phyloP scores from a whole-genome alignment of 257 asterid species.

The Jacaranda mimosifolia region DNA sequence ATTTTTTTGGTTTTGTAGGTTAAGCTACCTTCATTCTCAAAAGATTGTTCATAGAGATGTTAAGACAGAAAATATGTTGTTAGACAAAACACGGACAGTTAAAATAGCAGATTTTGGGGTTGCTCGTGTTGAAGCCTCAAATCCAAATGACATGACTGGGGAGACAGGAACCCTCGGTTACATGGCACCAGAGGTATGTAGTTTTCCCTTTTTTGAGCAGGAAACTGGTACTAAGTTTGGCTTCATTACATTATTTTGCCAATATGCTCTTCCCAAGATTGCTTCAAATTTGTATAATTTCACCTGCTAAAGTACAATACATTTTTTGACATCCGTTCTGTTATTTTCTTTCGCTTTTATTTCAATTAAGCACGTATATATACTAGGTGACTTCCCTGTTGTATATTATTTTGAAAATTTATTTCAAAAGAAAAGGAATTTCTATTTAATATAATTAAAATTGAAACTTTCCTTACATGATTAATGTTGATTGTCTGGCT shows the following conservation, averaged over 20 bases:
- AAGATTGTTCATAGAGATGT: slow-evolving; percentile 91
- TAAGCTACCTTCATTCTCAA: slow-evolving; percentile 84
- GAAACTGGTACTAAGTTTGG: background rate
- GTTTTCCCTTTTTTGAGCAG: background rate
- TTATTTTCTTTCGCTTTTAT: too few relatives aligned
- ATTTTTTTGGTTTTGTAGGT: slow-evolving; percentile 52
- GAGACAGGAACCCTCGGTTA: slow-evolving; percentile 94
- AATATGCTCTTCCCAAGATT: background rate
- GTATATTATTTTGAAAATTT: too few relatives aligned
- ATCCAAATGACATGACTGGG: slow-evolving; percentile 92
- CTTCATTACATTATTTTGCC: background rate
- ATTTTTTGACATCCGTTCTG: too few relatives aligned
- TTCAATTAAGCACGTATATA: too few relatives aligned
- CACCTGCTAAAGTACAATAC: background rate
- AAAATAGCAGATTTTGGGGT: slow-evolving; percentile 92
- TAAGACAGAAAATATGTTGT: slow-evolving; percentile 85
- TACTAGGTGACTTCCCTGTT: too few relatives aligned
- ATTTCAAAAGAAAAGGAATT: too few relatives aligned
- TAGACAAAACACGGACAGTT: slow-evolving; percentile 77
- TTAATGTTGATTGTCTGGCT: too few relatives aligned
- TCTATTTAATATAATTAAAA: too few relatives aligned
- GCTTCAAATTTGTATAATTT: background rate
- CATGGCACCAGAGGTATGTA: slow-evolving; percentile 90
- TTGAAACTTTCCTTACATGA: too few relatives aligned
- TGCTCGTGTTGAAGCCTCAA: slow-evolving; percentile 91